Base-by-base conservation (phyloP, 352 stramenopile genomes). In the Globisporangium mamillatum region DNA sequence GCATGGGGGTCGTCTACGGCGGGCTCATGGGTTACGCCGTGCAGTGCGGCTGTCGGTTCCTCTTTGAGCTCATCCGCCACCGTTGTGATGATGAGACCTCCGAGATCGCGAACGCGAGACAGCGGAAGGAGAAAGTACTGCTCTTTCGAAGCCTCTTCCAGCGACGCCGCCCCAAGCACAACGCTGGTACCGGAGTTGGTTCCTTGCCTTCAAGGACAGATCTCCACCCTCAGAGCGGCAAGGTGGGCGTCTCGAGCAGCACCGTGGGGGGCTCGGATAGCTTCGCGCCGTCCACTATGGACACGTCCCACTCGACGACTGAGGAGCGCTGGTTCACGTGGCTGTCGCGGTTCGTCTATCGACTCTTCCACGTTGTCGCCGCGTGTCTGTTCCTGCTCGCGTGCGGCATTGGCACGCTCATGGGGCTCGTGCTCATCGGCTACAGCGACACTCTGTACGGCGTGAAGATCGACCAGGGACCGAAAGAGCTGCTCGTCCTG, bases 271-370 rank as follows among this genome's bases (percentile, higher is more conserved):
- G 29, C 1, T 12, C 29, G 3, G 25, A 8, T 1, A 68, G 27
- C 63, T 1, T 53, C 3, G 68, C 67, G n/a, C 53, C 64, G 1
- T 89, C 81, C 25, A 77, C 78, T n/a, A 74, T 91, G 16, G 76
- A 79, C n/a, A 70, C 64, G 0, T 70, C 66, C 0, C 84, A 89
- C 50, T 65, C 77, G 1, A 94, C 86, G 36, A 90, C 86, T 1
- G 86, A 94, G 59, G 86, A 94, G 67, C 81, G 84, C 18, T 94
- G 85, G 81, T 92, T 88, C 67, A 77, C 78, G 48, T 94, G 84
- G 84, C 73, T 90, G 7, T 59, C 71, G 29, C 77, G 75, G 3
- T 89, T 88, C 25, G 65, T 81, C 7, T 72, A 84, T 7, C 65
- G 70, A 24, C 59, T 81, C 10, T 90, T 79, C 52, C 74, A 78